phyloP scores from a whole-genome alignment of 441 rosid species.

The Erodium texanum region DNA sequence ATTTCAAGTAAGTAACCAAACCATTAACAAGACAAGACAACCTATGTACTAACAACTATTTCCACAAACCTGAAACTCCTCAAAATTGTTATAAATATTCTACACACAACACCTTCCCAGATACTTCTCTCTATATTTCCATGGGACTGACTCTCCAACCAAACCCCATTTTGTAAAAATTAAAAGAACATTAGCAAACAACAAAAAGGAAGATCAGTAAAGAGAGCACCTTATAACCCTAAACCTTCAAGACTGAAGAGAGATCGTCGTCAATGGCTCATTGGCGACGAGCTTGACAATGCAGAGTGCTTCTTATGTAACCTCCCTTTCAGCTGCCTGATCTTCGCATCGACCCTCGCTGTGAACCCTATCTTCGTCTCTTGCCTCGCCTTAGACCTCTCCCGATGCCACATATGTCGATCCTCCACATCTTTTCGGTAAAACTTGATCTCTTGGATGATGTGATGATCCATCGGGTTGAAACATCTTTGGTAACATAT shows the following conservation, averaged over 20 bases:
- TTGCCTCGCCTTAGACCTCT: conserved; percentile 34
- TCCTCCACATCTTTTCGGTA: conserved; percentile 39
- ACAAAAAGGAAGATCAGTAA: conserved; percentile 11
- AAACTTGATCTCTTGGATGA: conserved; percentile 57
- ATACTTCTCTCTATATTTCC: background rate
- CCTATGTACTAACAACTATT: conserved; percentile 13
- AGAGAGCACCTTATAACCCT: conserved; percentile 7
- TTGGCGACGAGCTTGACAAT: conserved; percentile 21
- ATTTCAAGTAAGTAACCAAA: background rate
- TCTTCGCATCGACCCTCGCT: conserved; percentile 54
- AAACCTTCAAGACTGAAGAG: conserved; percentile 8
- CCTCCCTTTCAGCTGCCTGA: conserved; percentile 57
- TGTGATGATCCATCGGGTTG: conserved; percentile 57
- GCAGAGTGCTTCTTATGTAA: conserved; percentile 61
- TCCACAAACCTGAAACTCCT: conserved; percentile 28
- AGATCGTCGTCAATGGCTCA: background rate
- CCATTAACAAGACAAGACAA: too few relatives aligned
- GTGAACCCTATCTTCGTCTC: conserved; percentile 47
- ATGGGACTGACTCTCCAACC: conserved; percentile 16
- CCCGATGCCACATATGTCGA: conserved; percentile 45
- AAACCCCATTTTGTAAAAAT: conserved; percentile 16
- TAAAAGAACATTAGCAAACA: background rate
- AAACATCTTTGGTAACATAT: conserved; percentile 33
- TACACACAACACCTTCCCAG: conserved; percentile 31
- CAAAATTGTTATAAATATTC: conserved; percentile 26